Evolutionary conservation across 1,139 yeast genomes (phyloP), one percentile per base, ranked within the genome.

Genomic region (Candida sanyaensis): DNA sequence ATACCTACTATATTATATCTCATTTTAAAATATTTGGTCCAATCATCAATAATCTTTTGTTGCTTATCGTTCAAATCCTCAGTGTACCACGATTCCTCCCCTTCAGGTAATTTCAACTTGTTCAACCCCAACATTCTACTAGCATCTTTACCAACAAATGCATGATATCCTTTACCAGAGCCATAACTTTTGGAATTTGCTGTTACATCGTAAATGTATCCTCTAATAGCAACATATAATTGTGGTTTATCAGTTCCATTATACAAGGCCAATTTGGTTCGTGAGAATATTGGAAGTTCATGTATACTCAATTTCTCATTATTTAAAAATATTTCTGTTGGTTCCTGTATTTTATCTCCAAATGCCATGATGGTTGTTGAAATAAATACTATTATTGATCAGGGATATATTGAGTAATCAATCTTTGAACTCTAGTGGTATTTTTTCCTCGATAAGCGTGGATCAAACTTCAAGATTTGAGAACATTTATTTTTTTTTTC

Each of bases 131-230:
- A 69, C 2, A 91, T 84, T 50, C 95, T 68, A 21, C 89, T 83
- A 12, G 88, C 87, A 55, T 90, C 96, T 55, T 80, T 83, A 2
- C 92, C 97, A 6, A 85, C 88, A 44, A 90, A 75, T 32, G 76
- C 80, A 58, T 83, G 83, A 66, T 90, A 90, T 28, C 86, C 82
- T 54, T 83, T 80, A 0, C 90, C 93, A 1, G 86, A 86, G 0
- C 95, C 96, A 59, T 90, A 90, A 41, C 83, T 84, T 21, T 78
- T 80, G 12, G 64, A 57, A 59, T 88, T 89, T 37, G 71, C 62
- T 0, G 88, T 77, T 5, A 90, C 96, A 60, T 90, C 96, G 60
- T 87, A 90, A 10, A 90, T 80, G 2, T 75, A 72, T 9, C 96
- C 95, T 52, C 83, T 81, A 54, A 90, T 84, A 6, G 83, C 95